Base-by-base conservation (phyloP, 805 yeast species). In the Kurtzmaniella fragi region DNA sequence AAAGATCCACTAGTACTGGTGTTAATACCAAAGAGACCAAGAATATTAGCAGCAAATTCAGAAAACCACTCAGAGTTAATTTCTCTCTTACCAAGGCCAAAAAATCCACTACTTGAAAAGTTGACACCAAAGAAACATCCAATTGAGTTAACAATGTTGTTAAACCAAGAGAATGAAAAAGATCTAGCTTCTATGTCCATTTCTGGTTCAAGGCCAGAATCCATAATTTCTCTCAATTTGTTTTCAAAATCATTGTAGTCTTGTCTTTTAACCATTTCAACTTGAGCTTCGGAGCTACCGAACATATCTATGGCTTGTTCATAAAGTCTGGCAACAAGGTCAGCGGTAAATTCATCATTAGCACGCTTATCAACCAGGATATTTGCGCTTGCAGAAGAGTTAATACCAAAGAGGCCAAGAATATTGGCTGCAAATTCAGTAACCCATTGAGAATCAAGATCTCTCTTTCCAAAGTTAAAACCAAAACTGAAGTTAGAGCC, bases 181-280 rank as follows among this genome's bases (percentile, higher is more conserved):
- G 15, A 15, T 27, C n/a, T 20, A 25, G 11, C 16, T 15, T 33
- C 35, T 15, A 25, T 14, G n/a, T n/a, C 4, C 4, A 10, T 14
- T 14, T 16, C 33, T 15, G 35, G 30, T 12, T 26, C 34, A 23
- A 37, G 16, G 10, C 36, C 13, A 26, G 35, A 28, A 32, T 31
- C 8, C 27, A 29, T 28, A 36, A 29, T 23, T 31, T 13, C 35
- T 37, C 25, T 20, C 8, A 20, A 20, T 37, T 15, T 31, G 30
- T 38, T 25, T 17, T 27, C 17, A 3, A 31, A 38, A 34, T 31
- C 32, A 29, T 29, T 11, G 27, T 25, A 20, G 8, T 20, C 25
- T 20, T 49, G 42, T 38, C 41, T 49, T 36, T 53, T 52, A 15
- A 34, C 35, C 32, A 52, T 34, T 17, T 39, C 44, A 32, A 31